These are phyloP conservation scores for Cryoendolithus antarcticus DNA, from an alignment of 2,329 filamentous ascomycete species.

Conservation along the genomic window DNA sequence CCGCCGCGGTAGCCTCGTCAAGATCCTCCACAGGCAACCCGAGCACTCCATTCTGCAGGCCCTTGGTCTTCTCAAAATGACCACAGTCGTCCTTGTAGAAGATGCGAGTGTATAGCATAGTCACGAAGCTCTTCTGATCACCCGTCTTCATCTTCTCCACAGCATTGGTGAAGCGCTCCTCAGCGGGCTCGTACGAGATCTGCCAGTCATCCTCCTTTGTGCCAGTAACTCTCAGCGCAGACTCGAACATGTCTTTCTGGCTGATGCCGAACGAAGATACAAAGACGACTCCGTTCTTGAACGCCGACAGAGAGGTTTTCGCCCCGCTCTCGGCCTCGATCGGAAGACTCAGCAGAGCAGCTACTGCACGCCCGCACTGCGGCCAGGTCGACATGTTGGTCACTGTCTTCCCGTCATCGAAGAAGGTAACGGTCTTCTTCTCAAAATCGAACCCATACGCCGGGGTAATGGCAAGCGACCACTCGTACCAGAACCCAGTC, in stretches of 20 bases:
- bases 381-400: conserved; percentile 48
- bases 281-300: conserved; percentile 38
- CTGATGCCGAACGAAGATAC: conserved; percentile 45
- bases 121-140: conserved; percentile 33
- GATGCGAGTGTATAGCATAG: conserved; percentile 42
- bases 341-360: conserved; percentile 26
- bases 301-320: conserved; percentile 29
- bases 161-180: conserved; percentile 39
- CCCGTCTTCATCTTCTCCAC: conserved; percentile 32
- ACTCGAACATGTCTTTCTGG: conserved; percentile 54
- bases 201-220: conserved; percentile 49
- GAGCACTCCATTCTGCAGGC: conserved; percentile 40
- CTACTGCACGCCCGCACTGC: conserved; percentile 44
- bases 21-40: conserved; percentile 46
- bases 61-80: conserved; percentile 25
- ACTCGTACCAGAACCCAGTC: conserved; percentile 26
- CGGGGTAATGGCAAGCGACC: conserved; percentile 19
- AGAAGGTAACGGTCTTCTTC: conserved; percentile 22
- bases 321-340: conserved; percentile 27
- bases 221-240: conserved; percentile 45
- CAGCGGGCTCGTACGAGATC: conserved; percentile 35
- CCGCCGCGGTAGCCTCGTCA: conserved; percentile 42
- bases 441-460: conserved; percentile 27
- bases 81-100: conserved; percentile 32
- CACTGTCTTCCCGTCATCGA: conserved; percentile 43